Evolutionary conservation across 768 basidiomycete genomes (phyloP), one percentile per base, ranked within the genome.

Genomic region (Kwoniella shandongensis): DNA sequence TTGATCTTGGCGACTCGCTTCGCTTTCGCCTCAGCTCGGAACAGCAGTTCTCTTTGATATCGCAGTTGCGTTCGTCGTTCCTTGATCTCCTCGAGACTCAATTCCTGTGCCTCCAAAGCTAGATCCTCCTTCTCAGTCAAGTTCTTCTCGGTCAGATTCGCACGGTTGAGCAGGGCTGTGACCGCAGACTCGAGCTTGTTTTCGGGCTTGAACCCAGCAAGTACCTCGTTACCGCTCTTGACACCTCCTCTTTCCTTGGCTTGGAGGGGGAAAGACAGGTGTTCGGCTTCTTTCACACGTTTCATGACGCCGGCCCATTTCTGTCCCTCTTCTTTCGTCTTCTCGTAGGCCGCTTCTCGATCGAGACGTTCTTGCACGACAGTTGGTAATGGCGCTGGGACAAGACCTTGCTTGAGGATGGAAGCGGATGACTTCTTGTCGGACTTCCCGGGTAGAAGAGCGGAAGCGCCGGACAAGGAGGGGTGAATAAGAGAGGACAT

Each of bases 241-340:
- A 72, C 65, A 2, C 72, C 70, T 13, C 75, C 75, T 36, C 75
- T 54, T 10, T 73, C 73, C 38, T 69, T 63, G 1, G 62, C 68
- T 45, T 75, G 66, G 13, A 75, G 57, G 46, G 75, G 75, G 54
- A 76, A 76, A 2, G 63, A 66, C 11, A 76, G 64, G 26, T 76
- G 70, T 48, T 80, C 50, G 44, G 88, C 89, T 79, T 97, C 90
- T 63, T 87, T 86, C 63, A 99, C 91, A 20, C 84, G 83, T 75
- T 88, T 89, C 87, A 97, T 94, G 2, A 90, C 89, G 4, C 84
- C 85, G 25, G 84, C 84, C 96, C 94, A 98, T 79, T 94, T 96
- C 62, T 88, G 85, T 1, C 94, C 87, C 75, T 97, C 93, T 61
- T 84, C 82, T 72, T 89, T 91, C 3, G 93, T 97, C 76, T 88